phyloP scores from a whole-genome alignment of 441 rosid species.

The Populus hybrid region DNA sequence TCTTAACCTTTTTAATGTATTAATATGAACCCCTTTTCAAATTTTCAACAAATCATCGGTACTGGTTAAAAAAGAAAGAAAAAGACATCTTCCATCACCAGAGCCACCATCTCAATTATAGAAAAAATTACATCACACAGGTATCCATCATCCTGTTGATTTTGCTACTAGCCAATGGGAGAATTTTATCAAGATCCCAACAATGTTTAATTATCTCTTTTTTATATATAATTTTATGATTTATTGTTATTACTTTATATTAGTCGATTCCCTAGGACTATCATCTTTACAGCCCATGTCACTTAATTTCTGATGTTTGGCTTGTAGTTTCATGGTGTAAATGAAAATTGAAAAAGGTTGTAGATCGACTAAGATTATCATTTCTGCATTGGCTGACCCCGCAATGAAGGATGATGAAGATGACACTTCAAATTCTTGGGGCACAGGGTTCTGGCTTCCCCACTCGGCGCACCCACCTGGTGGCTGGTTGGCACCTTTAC shows the following conservation, averaged over 20 bases:
- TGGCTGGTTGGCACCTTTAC: background rate
- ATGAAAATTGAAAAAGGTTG: background rate
- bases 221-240: background rate
- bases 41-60: background rate
- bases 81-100: background rate
- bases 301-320: background rate
- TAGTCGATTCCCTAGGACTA: background rate
- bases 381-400: background rate
- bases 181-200: background rate
- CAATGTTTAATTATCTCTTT: background rate
- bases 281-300: background rate
- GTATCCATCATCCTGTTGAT: background rate
- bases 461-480: background rate
- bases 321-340: background rate
- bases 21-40: background rate
- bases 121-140: background rate
- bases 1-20: no score
- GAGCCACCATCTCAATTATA: background rate
- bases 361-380: background rate
- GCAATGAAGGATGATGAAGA: background rate
- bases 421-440: background rate
- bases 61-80: background rate
- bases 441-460: background rate
- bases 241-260: background rate
- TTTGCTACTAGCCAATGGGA: background rate